Conservation (phyloP, 148 eudicot genomes). For the Chenopodium suecicum region DNA sequence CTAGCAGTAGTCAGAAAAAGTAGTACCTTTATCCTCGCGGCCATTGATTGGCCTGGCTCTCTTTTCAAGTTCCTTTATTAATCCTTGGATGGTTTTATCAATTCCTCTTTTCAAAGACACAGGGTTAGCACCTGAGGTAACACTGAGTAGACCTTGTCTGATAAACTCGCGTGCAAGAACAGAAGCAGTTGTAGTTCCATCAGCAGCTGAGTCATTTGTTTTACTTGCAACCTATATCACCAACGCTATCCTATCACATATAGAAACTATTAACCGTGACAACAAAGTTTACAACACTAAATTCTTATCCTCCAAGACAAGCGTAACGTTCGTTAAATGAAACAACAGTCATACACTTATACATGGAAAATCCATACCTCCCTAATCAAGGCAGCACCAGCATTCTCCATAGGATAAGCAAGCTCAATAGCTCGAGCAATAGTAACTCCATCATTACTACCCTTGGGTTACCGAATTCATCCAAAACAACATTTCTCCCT, state of each 20-base stretch:
- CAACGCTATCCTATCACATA: background rate
- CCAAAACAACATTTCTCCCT: slow-evolving; percentile 98
- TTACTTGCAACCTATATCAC: slow-evolving; percentile 73
- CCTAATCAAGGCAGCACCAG: slow-evolving; percentile 92
- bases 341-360: background rate
- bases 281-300: background rate
- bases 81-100: slow-evolving; percentile 82
- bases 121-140: slow-evolving; percentile 96
- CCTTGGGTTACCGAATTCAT: slow-evolving; percentile 82
- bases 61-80: slow-evolving; percentile 78
- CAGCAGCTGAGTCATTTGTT: slow-evolving; percentile 98
- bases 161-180: slow-evolving; percentile 95
- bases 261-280: background rate
- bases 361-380: slow-evolving; percentile 47
- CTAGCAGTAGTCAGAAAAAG: background rate
- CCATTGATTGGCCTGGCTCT: slow-evolving; percentile 91
- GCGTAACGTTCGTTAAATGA: background rate
- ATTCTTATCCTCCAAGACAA: background rate
- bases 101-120: slow-evolving; percentile 92
- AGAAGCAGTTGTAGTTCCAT: slow-evolving; percentile 95
- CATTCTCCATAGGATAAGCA: slow-evolving; percentile 96
- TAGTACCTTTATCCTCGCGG: slow-evolving; percentile 84
- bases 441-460: slow-evolving; percentile 98
- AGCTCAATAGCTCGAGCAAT: slow-evolving; percentile 96
- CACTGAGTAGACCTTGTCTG: slow-evolving; percentile 73